Evolutionary conservation across 1,284 basidiomycete species (phyloP), one percentile per base, ranked within the genome.

Genomic region (Cerrena zonata): DNA sequence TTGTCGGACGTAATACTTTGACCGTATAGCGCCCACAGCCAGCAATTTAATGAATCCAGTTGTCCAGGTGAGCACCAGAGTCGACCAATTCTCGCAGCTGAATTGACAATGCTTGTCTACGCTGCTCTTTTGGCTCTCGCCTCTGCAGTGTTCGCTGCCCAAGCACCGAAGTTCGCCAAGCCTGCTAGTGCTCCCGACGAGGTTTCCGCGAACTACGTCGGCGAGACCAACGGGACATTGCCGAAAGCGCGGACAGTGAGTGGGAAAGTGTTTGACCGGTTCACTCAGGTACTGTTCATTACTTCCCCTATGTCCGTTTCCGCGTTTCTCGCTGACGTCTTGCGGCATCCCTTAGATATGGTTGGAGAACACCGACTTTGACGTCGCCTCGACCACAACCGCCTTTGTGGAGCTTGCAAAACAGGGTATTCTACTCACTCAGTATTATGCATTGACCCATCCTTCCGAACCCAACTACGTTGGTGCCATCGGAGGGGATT

Each of bases 391-490:
- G 15, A 61, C 62, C 12, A 58, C 62, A 4, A 36, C 66, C 3
- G 66, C 65, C 13, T 83, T 86, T 65, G 64, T 69, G 49, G 63
- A 66, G 45, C 68, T 86, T 30, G 73, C 77, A 11, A 62, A 69
- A 47, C 66, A 81, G 57, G 82, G 82, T 13, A 67, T 86, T 50
- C 60, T 73, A 3, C 68, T 86, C 30, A 69, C 69, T 25, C 66
- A 73, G 38, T 84, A 75, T 65, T 79, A 79, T 56, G 78, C 68
- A 0, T 56, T 85, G 26, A 84, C 84, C 1, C 83, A 86, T 58
- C 72, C 81, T 13, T 82, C 79, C 1, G 76, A 86, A 62, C 83
- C 84, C 18, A 83, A 85, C 57, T 84, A 81, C 54, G 56, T 79
- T 30, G 69, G 72, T 2, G 57, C 68, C 0, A 71, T 72, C 4